phyloP scores from a whole-genome alignment of 345 rosid genomes.

The Excoecaria cochinchinensis region DNA sequence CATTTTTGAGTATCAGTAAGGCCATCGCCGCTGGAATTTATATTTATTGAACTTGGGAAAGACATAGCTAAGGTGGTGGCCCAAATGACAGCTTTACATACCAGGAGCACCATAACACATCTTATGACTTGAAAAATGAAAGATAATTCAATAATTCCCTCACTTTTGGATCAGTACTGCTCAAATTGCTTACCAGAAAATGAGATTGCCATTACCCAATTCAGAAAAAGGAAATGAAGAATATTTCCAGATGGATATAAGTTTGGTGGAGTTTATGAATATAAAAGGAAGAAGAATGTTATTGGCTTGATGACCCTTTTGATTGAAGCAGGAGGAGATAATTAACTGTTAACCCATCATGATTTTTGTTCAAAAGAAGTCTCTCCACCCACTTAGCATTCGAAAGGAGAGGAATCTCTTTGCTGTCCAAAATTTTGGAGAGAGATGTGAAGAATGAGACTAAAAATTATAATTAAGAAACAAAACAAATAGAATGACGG shows the following conservation, averaged over 20 bases:
- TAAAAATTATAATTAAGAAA: not conserved
- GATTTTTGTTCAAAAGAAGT: conserved; percentile 9
- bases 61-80: not conserved
- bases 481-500: not conserved
- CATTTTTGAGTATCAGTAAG: conserved; percentile 7
- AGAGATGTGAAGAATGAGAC: not conserved
- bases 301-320: not conserved
- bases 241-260: not conserved
- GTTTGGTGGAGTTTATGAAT: not conserved
- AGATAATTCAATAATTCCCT: not conserved
- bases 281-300: not conserved
- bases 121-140: not conserved
- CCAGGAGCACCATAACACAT: not conserved
- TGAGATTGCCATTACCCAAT: not conserved
- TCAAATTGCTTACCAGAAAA: not conserved
- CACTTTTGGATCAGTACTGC: not conserved
- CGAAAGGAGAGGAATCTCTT: conserved; percentile 22
- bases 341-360: not conserved
- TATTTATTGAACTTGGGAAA: conserved; percentile 16
- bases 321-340: not conserved
- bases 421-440: conserved; percentile 4
- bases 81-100: conserved; percentile 17
- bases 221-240: not conserved
- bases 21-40: conserved; percentile 9
- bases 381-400: conserved; percentile 30